Evolutionary conservation across 2,329 filamentous ascomycete genomes (phyloP).

Genomic region (Trichophyton simii): DNA sequence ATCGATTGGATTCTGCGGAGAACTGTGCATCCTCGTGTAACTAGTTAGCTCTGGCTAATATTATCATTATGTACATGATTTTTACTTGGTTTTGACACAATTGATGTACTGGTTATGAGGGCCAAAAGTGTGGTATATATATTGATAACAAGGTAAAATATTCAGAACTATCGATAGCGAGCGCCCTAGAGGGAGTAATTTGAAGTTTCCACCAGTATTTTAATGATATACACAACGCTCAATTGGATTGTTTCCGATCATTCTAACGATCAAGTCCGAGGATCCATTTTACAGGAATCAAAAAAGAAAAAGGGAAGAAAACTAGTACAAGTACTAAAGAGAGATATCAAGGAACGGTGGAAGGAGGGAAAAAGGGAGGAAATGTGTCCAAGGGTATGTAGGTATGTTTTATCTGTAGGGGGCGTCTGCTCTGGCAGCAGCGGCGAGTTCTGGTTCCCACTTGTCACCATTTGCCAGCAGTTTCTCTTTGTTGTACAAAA

Average conservation of each 20-base stretch:
- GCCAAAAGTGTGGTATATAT: background rate
- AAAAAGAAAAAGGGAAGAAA: background rate
- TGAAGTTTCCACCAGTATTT: background rate
- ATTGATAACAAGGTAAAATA: background rate
- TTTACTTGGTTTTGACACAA: too few species aligned
- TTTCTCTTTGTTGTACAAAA: constrained; percentile 97
- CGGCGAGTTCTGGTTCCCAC: constrained; percentile 96
- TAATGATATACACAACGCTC: constrained; percentile 2
- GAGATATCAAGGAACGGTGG: background rate
- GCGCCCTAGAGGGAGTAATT: background rate
- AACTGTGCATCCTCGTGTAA: background rate
- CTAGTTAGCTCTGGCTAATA: background rate
- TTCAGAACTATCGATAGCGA: background rate
- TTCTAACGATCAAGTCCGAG: background rate
- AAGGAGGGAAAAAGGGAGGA: background rate
- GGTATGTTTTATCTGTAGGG: constrained; percentile 59
- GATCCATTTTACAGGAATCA: background rate
- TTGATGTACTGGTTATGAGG: background rate
- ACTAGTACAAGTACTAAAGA: background rate
- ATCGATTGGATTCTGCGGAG: background rate
- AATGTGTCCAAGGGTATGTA: too few species aligned
- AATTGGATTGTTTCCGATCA: background rate
- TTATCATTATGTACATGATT: background rate
- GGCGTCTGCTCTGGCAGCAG: constrained; percentile 80
- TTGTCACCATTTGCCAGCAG: constrained; percentile 79